Base-by-base conservation (phyloP, 2,329 filamentous ascomycete species). In the Harringtonia aguacate region DNA sequence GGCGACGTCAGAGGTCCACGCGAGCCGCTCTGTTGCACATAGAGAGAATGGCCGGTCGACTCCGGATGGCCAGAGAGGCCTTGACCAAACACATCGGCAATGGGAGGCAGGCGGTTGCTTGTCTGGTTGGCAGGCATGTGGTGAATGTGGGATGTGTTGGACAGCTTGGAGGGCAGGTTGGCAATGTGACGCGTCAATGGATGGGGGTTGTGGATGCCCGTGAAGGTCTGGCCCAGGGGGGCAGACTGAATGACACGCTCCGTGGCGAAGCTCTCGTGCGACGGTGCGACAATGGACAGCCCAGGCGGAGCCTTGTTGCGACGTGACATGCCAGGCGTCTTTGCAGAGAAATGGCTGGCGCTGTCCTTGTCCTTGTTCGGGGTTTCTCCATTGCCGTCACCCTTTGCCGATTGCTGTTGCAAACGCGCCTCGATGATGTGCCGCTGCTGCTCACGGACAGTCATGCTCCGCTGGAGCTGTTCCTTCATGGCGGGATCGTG, bases 181-280 rank as follows among this genome's bases (percentile, higher is more conserved):
- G 79, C 74, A 44, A 88, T 70, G 60, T 92, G 86, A 41, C 86
- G 77, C 36, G 84, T 86, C 46, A 86, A 66, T 0, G 85, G 84
- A 52, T 83, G 81, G 6, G 82, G 77, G 55, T 88, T 79, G 58
- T 94, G 81, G 48, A 92, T 80, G 48, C 90, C 89, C 8, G 92
- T 95, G 60, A 98, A 98, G 31, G 87, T 94, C 60, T 95, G 90
- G 55, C 94, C 82, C 21, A 98, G 75, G 15, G 92, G 92, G 8
- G 92, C 92, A 4, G 92, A 98, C 64, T 98, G 92, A 48, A 98
- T 94, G 30, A 97, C 88, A 54, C 92, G 77, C 70, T 98, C 92
- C 57, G 88, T 81, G 54, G 89, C 86, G 58, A 97, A 97, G 49
- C 89, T 84, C 54, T 92, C 81, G 52, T 94, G 88, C 7, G 88